Evolutionary conservation across 495 filamentous ascomycete species (phyloP).

Genomic region (Podospora australis): DNA sequence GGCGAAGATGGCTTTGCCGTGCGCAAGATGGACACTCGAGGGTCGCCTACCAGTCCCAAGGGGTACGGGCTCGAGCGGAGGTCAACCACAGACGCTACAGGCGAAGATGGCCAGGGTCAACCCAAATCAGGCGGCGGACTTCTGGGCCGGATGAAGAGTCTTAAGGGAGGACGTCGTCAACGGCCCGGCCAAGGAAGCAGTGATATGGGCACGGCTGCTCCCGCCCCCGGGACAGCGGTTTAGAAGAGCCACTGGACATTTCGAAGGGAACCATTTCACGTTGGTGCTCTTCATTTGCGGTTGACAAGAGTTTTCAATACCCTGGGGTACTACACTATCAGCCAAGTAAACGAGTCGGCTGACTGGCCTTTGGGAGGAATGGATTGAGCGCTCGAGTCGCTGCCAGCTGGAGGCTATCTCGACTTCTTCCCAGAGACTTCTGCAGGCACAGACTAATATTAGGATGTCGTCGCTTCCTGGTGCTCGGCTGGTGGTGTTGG

Average conservation of each 20-base stretch:
- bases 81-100: slow-evolving; percentile 57
- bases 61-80: slow-evolving; percentile 57
- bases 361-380: too few species aligned
- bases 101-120: slow-evolving; percentile 30
- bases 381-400: too few species aligned
- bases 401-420: background rate
- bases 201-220: slow-evolving; percentile 16
- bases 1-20: slow-evolving; percentile 41
- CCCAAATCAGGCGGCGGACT: slow-evolving; percentile 49
- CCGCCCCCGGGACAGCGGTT: slow-evolving; percentile 25
- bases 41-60: slow-evolving; percentile 58
- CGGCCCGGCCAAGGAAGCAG: slow-evolving; percentile 27
- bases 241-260: slow-evolving; percentile 15
- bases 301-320: too few species aligned
- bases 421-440: background rate
- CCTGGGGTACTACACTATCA: too few species aligned
- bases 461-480: slow-evolving; percentile 4
- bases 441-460: slow-evolving; percentile 6
- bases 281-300: background rate
- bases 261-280: slow-evolving; percentile 1
- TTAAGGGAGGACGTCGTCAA: slow-evolving; percentile 55
- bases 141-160: slow-evolving; percentile 78
- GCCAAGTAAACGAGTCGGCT: too few species aligned
- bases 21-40: slow-evolving; percentile 32
- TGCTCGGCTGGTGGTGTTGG: background rate